phyloP scores from a whole-genome alignment of 2,329 filamentous ascomycete genomes.

The Aspergillus thermomutatus region DNA sequence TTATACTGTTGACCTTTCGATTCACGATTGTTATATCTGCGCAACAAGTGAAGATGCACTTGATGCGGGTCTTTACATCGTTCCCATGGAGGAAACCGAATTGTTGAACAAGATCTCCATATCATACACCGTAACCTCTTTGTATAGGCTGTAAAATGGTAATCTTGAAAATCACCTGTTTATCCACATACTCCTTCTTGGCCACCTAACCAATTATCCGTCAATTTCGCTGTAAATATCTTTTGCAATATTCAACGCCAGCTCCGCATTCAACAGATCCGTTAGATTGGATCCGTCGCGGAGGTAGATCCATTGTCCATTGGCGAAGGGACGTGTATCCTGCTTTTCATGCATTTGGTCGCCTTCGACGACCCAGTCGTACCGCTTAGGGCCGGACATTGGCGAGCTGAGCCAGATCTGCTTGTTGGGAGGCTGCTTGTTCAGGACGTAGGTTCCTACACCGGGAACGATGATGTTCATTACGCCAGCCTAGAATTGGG shows the following conservation, averaged over 20 bases:
- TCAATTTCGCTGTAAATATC: conserved; percentile 33
- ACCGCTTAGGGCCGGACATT: conserved; percentile 86
- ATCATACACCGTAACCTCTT: conserved; percentile 3
- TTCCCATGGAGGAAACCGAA: background rate
- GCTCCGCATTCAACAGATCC: conserved; percentile 70
- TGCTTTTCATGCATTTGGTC: conserved; percentile 77
- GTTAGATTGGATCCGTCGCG: conserved; percentile 76
- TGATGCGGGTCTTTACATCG: background rate
- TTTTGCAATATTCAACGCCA: conserved; percentile 61
- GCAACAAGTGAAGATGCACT: background rate
- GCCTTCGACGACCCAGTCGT: conserved; percentile 74
- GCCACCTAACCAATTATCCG: conserved; percentile 10
- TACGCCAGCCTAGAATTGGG: conserved; percentile 67
- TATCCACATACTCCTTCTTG: background rate
- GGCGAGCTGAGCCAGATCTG: conserved; percentile 96
- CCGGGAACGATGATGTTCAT: conserved; percentile 69
- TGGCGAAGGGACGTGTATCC: conserved; percentile 52
- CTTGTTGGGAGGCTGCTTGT: conserved; percentile 98
- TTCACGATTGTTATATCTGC: background rate
- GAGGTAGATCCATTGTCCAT: conserved; percentile 81
- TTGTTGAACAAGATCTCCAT: background rate
- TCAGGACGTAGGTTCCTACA: conserved; percentile 84
- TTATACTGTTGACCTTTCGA: background rate
- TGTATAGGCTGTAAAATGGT: background rate
- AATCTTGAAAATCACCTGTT: background rate